Evolutionary conservation across 495 filamentous ascomycete species (phyloP).

Genomic region (Penicillium paxilli): DNA sequence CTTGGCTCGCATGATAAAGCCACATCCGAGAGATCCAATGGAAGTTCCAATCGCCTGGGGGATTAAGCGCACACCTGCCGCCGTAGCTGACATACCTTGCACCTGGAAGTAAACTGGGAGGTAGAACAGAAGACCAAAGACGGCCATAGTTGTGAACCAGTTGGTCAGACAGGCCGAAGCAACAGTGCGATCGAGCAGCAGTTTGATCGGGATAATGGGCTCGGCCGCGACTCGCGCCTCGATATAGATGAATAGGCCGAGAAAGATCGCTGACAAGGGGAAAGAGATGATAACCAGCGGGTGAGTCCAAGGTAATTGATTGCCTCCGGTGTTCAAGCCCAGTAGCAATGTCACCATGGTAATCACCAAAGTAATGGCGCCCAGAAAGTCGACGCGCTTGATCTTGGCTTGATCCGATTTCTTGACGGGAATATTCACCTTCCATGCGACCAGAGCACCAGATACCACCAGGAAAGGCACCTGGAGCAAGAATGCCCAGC

Average conservation of each 20-base stretch:
- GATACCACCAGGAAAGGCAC: conserved; percentile 67
- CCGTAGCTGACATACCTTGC: conserved; percentile 66
- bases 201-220: conserved; percentile 80
- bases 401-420: conserved; percentile 55
- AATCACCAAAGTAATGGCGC: conserved; percentile 65
- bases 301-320: conserved; percentile 80
- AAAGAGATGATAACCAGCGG: conserved; percentile 73
- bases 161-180: conserved; percentile 74
- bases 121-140: conserved; percentile 67
- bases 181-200: conserved; percentile 74
- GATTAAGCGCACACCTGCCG: conserved; percentile 70
- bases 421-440: conserved; percentile 76
- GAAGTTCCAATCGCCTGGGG: conserved; percentile 67
- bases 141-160: conserved; percentile 60
- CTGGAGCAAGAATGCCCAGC: conserved; percentile 77
- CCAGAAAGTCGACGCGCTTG: conserved; percentile 82
- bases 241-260: conserved; percentile 61
- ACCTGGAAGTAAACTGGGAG: conserved; percentile 82
- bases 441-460: conserved; percentile 61
- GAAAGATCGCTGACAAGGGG: conserved; percentile 60
- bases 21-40: conserved; percentile 66
- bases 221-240: conserved; percentile 65
- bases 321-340: conserved; percentile 83
- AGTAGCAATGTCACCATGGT: conserved; percentile 74
- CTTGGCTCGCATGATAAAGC: conserved; percentile 74